These are phyloP conservation scores for Saposhnikovia divaricata DNA, from an alignment of 129 eudicot genomes.

Conservation along the genomic window DNA sequence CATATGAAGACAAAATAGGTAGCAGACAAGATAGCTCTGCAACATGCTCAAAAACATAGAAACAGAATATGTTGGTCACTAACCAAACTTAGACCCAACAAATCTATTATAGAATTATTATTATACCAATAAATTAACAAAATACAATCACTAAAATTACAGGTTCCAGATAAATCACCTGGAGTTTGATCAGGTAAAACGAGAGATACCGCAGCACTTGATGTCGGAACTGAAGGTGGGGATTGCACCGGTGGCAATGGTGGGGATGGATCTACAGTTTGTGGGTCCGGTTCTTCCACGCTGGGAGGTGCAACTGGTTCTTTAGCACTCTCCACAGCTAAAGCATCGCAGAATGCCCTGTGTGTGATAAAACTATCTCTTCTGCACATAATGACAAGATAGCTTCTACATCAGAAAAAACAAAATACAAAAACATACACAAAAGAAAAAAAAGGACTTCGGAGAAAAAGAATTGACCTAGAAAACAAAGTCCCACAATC, in stretches of 20 bases:
- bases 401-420: conserved; percentile 18
- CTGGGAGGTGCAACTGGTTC: conserved; percentile 38
- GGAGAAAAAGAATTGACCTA: conserved; percentile 37
- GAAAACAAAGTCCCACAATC: conserved; percentile 91
- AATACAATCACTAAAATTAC: not conserved
- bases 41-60: conserved; percentile 21
- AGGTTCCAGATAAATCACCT: conserved; percentile 36
- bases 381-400: conserved; percentile 37
- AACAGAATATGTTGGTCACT: conserved; percentile 18
- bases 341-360: conserved; percentile 88
- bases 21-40: conserved; percentile 44
- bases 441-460: not conserved
- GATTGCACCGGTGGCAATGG: conserved; percentile 28
- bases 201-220: conserved; percentile 34
- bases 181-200: conserved; percentile 40
- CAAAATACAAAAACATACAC: not conserved
- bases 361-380: conserved; percentile 94
- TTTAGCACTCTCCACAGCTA: conserved; percentile 67
- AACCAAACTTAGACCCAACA: conserved; percentile 8
- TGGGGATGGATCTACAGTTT: conserved; percentile 29
- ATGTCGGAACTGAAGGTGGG: conserved; percentile 27
- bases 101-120: not conserved
- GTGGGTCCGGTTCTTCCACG: conserved; percentile 33
- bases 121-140: not conserved
- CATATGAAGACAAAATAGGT: conserved; percentile 34